Base-by-base conservation (phyloP, 768 basidiomycete genomes). In the Lactifluus piperatus region DNA sequence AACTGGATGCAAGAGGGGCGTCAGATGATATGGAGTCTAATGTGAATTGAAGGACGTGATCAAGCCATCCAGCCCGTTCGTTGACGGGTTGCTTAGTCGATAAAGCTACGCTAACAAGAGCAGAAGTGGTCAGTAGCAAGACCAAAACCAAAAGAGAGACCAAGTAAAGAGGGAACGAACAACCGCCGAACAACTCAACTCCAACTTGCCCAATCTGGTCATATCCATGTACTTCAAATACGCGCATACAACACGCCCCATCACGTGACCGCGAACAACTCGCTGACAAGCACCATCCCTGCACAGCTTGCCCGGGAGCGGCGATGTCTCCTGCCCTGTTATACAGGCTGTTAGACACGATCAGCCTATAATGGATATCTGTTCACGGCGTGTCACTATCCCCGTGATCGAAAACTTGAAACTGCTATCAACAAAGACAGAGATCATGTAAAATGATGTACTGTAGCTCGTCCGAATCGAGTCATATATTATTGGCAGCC, bases 181-280 rank as follows among this genome's bases (percentile, higher is more conserved):
- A 36, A 51, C 9, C 32, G 11, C 16, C 50, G 49, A 49, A 26
- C 51, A 20, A 8, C 58, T 16, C 27, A 60, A 60, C 16, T 51
- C 22, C 54, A 60, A 51, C 54, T 43, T 22, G 24, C 43, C 24
- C 27, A 39, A 56, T 56, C 51, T 51, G 18, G 54, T 7, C 20
- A 29, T 48, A 10, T n/a, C n/a, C 13, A 26, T 39, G 18, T 16
- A 22, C 14, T 54, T 51, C 50, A 56, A 61, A 61, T 61, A 61
- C 54, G 50, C 43, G 44, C 55, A 61, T 61, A 61, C 60, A 61
- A 61, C 60, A 52, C 60, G 54, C 20, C n/a, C 10, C 10, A 27
- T 47, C 60, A 61, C 60, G 37, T 61, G 60, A 56, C 10, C 60
- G 60, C 30, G 58, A 47, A 44, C 43, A 24, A 43, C 6, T n/a